Conservation (phyloP, 1,284 basidiomycete species). For the Abortiporus biennis region DNA sequence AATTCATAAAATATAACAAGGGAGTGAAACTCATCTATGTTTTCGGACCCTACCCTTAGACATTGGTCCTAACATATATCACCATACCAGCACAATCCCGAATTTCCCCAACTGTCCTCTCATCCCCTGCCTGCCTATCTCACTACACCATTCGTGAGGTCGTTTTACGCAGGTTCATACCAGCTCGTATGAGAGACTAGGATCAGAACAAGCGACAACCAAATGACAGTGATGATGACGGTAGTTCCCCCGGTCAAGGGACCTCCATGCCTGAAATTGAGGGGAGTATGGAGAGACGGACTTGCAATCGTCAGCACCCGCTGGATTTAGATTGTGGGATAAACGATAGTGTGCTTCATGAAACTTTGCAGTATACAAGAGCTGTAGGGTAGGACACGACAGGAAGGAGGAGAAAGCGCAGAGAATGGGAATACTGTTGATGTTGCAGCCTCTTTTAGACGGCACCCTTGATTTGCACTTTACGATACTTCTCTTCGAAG, state of each 20-base stretch:
- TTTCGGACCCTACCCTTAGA: no score
- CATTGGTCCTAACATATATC: conserved; percentile 84
- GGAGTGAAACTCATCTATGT: no score
- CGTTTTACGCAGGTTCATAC: conserved; percentile 80
- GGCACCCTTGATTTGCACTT: conserved; percentile 65
- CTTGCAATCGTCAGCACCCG: neutral
- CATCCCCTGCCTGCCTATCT: conserved; percentile 63
- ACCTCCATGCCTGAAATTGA: neutral
- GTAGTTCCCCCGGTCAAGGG: no score
- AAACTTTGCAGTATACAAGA: neutral
- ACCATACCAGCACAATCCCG: conserved; percentile 75
- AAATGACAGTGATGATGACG: no score
- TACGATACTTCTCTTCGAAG: conserved; percentile 73
- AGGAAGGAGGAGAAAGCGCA: conserved; percentile 3
- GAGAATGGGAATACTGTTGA: conserved; percentile 3
- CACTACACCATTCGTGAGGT: conserved; percentile 85
- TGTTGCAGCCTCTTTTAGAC: conserved; percentile 19
- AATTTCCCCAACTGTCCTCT: conserved; percentile 44
- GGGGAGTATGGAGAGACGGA: neutral
- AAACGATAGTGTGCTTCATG: neutral
- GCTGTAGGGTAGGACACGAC: conserved; percentile 1
- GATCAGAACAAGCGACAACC: neutral
- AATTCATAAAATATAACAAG: no score
- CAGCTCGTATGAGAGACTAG: conserved; percentile 88
- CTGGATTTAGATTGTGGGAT: neutral